Conservation (phyloP, 2,329 filamentous ascomycete species). For the Paecilomyces fulvus region DNA sequence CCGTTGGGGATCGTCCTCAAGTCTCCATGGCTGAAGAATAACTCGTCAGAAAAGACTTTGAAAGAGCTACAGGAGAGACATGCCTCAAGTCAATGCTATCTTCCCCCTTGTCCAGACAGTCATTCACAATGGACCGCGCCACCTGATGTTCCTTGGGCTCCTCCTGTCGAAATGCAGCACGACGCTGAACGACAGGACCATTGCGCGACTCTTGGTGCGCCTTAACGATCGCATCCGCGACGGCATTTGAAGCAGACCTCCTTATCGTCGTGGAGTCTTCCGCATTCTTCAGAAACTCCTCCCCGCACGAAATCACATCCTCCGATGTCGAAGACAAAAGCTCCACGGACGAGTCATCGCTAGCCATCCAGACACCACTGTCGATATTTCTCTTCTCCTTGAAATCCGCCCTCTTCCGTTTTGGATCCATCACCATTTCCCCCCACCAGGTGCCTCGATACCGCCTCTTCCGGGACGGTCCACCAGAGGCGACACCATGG, state of each 20-base stretch:
- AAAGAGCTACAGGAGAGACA: slow-evolving; percentile 7
- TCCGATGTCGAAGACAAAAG: slow-evolving; percentile 23
- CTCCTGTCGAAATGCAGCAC: slow-evolving; percentile 10
- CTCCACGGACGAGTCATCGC: slow-evolving; percentile 32
- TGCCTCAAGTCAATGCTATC: slow-evolving; percentile 40
- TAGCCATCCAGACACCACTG: slow-evolving; percentile 42
- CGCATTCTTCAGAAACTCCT: slow-evolving; percentile 26
- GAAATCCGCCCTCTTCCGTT: slow-evolving; percentile 34
- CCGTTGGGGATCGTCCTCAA: slow-evolving; percentile 22
- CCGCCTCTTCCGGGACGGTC: slow-evolving; percentile 26
- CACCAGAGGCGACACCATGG: slow-evolving; percentile 11
- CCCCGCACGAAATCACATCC: slow-evolving; percentile 28
- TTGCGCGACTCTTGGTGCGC: background rate
- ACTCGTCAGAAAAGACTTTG: background rate
- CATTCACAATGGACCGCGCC: slow-evolving; percentile 29
- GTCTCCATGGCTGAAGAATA: slow-evolving; percentile 20
- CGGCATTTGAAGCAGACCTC: background rate
- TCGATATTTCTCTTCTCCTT: slow-evolving; percentile 37
- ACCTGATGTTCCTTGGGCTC: slow-evolving; percentile 29
- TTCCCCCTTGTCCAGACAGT: slow-evolving; percentile 35
- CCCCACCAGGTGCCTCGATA: slow-evolving; percentile 40
- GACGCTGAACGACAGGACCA: slow-evolving; percentile 8
- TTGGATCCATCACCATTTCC: slow-evolving; percentile 27
- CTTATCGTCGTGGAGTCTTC: slow-evolving; percentile 7
- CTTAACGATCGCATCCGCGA: background rate